These are phyloP conservation scores for Pestalotiopsis sp. DNA, from an alignment of 2,329 filamentous ascomycete species.

Conservation along the genomic window DNA sequence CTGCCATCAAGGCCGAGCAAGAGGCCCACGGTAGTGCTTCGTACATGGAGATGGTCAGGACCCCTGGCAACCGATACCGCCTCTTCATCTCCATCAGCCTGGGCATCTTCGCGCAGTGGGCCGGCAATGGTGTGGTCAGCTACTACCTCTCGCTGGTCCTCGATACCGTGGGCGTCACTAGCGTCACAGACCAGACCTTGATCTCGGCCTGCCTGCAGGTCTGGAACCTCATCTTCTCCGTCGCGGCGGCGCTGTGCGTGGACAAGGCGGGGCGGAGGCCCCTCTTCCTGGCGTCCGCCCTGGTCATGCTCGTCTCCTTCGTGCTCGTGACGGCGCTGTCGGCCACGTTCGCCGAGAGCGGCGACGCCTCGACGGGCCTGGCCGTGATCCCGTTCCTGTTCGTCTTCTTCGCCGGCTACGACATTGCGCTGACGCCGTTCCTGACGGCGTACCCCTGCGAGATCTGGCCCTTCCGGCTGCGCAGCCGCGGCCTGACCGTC, in stretches of 20 bases:
- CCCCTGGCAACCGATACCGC: conserved; percentile 3
- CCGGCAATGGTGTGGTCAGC: conserved; percentile 10
- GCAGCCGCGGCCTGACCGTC: conserved; percentile 47
- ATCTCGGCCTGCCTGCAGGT: conserved; percentile 18
- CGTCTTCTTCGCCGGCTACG: conserved; percentile 41
- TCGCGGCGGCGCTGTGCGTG: conserved; percentile 12
- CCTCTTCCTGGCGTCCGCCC: conserved; percentile 43
- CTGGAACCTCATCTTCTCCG: conserved; percentile 18
- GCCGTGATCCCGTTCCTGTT: conserved; percentile 46
- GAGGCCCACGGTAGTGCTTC: neutral
- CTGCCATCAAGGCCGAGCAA: conserved; percentile 1
- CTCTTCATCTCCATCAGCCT: neutral
- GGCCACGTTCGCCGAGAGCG: conserved; percentile 34
- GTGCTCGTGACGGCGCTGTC: conserved; percentile 44
- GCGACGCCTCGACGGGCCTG: conserved; percentile 33
- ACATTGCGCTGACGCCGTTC: conserved; percentile 32
- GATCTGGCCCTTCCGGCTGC: conserved; percentile 51
- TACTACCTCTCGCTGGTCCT: neutral
- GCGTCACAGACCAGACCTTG: conserved; percentile 17
- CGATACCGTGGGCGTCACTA: conserved; percentile 1
- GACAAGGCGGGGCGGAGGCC: conserved; percentile 37
- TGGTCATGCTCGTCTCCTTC: conserved; percentile 46
- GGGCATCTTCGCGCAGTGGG: conserved; percentile 9
- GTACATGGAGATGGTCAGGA: conserved; percentile 8
- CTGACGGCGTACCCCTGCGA: conserved; percentile 45